Conservation (phyloP, 2,329 filamentous ascomycete genomes). For the Fonsecaea pugnacius region DNA sequence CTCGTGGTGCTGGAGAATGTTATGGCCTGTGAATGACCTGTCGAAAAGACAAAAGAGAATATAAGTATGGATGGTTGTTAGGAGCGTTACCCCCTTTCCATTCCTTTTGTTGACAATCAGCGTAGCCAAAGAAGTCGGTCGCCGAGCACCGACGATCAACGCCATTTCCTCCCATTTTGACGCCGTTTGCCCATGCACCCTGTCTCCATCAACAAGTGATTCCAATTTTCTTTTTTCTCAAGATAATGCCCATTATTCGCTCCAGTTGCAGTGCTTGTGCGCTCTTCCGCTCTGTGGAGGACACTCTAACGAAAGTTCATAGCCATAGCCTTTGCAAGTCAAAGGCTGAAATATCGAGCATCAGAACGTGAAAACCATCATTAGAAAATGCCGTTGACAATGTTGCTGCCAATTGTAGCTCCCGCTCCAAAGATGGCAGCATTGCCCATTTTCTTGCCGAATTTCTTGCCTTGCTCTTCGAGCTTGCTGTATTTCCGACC, state of each 20-base stretch:
- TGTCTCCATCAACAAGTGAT: slow-evolving; percentile 20
- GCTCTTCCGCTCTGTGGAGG: slow-evolving; percentile 18
- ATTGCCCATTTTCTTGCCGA: slow-evolving; percentile 90
- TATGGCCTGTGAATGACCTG: background rate
- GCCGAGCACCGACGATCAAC: slow-evolving; percentile 14
- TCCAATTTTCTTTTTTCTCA: slow-evolving; percentile 22
- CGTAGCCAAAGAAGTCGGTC: slow-evolving; percentile 15
- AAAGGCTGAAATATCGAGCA: slow-evolving; percentile 27
- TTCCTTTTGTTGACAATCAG: slow-evolving; percentile 7
- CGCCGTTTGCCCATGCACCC: slow-evolving; percentile 30
- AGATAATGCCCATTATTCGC: slow-evolving; percentile 22
- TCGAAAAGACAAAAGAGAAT: slow-evolving; percentile 19
- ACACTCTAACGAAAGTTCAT: slow-evolving; percentile 31
- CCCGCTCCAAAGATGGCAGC: slow-evolving; percentile 72
- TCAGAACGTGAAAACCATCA: slow-evolving; percentile 27
- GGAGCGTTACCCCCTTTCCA: background rate
- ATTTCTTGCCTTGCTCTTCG: slow-evolving; percentile 83
- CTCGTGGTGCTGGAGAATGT: background rate
- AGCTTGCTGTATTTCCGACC: slow-evolving; percentile 64
- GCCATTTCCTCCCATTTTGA: slow-evolving; percentile 22
- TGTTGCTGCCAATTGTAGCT: slow-evolving; percentile 84
- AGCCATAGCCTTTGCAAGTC: slow-evolving; percentile 27
- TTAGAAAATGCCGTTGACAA: slow-evolving; percentile 90
- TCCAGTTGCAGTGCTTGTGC: slow-evolving; percentile 19
- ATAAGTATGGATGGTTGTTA: slow-evolving; percentile 17